phyloP scores from a whole-genome alignment of 177 flowering plant species.

The Vitis hybrid region DNA sequence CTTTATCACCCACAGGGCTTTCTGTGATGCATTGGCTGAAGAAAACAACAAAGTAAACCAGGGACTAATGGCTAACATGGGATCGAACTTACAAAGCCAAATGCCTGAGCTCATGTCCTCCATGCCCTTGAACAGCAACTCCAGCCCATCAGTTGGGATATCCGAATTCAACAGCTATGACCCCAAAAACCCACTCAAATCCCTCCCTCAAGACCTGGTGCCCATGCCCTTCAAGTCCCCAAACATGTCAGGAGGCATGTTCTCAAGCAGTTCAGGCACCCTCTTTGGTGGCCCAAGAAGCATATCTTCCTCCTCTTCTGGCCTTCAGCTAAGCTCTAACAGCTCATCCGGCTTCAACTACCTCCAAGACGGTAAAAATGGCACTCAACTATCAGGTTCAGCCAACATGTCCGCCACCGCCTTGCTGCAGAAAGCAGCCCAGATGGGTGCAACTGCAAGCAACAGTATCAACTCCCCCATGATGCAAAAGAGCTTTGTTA shows the following conservation, averaged over 20 bases:
- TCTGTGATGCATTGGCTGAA: slow-evolving; percentile 68
- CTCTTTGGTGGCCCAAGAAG: slow-evolving; percentile 48
- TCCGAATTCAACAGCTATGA: slow-evolving; percentile 35
- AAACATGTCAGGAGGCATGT: slow-evolving; percentile 49
- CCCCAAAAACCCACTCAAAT: slow-evolving; percentile 44
- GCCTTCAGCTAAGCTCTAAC: slow-evolving; percentile 62
- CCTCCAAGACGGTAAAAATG: slow-evolving; percentile 39
- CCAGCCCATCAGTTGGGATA: slow-evolving; percentile 23
- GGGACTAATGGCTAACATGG: slow-evolving; percentile 33
- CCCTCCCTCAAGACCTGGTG: slow-evolving; percentile 53
- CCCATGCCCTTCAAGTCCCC: slow-evolving; percentile 52
- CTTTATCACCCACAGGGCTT: slow-evolving; percentile 81
- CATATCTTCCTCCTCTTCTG: slow-evolving; percentile 42
- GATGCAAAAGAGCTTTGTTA: slow-evolving; percentile 62
- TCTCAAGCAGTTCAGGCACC: slow-evolving; percentile 46
- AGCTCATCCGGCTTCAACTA: slow-evolving; percentile 36
- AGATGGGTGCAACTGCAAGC: slow-evolving; percentile 77
- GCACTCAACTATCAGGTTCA: slow-evolving; percentile 29
- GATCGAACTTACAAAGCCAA: slow-evolving; percentile 35
- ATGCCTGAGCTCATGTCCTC: slow-evolving; percentile 37
- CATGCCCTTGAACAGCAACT: slow-evolving; percentile 27
- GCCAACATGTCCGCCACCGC: slow-evolving; percentile 83
- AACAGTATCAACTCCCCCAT: slow-evolving; percentile 57
- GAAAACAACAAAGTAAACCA: slow-evolving; percentile 75
- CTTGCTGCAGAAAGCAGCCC: slow-evolving; percentile 64